Conservation (phyloP, 805 yeast species). For the Kodamaea leandrae region DNA sequence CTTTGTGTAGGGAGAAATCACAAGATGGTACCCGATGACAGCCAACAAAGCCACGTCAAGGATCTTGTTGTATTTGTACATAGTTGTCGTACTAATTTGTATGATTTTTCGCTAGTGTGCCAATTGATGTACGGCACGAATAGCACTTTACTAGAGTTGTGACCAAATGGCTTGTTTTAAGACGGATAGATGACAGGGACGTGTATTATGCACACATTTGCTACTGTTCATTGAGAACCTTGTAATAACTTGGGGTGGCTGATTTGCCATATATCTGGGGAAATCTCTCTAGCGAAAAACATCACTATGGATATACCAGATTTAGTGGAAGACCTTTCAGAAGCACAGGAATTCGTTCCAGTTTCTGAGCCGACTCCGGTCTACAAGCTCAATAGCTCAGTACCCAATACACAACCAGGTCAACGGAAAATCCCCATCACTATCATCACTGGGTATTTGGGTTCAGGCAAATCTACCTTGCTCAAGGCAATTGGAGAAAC, state of each 20-base stretch:
- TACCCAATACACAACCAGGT: constrained; percentile 1
- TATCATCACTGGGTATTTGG: constrained; percentile 90
- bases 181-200: too few species aligned
- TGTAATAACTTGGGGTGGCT: too few species aligned
- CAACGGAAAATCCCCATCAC: constrained; percentile 76
- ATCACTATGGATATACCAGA: constrained; percentile 8
- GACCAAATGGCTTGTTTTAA: too few species aligned
- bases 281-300: neutral
- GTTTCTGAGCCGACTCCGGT: neutral
- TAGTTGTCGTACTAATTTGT: too few species aligned
- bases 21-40: constrained; percentile 48
- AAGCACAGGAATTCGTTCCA: constrained; percentile 1
- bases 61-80: constrained; percentile 11
- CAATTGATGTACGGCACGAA: too few species aligned
- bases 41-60: constrained; percentile 31
- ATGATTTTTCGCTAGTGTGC: too few species aligned
- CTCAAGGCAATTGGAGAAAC: constrained; percentile 66
- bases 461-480: constrained; percentile 90
- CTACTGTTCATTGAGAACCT: too few species aligned
- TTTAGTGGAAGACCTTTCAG: constrained; percentile 4
- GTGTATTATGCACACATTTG: too few species aligned
- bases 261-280: neutral
- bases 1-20: constrained; percentile 76
- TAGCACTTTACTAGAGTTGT: too few species aligned
- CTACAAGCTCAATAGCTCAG: constrained; percentile 8